These are phyloP conservation scores for Calendula officinalis DNA, from an alignment of 129 eudicot species.

Conservation along the genomic window DNA sequence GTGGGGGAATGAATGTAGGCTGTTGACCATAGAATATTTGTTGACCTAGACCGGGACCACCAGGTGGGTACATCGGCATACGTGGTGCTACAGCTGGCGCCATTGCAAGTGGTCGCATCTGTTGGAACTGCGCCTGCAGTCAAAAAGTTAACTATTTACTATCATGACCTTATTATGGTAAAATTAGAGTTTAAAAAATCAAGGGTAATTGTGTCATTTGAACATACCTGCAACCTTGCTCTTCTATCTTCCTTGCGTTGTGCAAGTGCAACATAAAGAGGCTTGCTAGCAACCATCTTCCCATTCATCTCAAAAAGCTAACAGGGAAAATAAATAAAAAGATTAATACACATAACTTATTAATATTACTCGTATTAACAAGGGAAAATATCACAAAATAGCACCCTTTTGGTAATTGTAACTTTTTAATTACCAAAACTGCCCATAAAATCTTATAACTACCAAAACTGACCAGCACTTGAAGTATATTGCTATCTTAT, in stretches of 20 bases:
- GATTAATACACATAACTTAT: background rate
- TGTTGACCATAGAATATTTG: constrained; percentile 83
- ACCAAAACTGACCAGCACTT: too few species aligned
- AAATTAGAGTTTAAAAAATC: too few species aligned
- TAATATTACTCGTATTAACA: too few species aligned
- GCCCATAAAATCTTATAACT: too few species aligned
- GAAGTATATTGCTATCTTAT: too few species aligned
- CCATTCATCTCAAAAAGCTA: constrained; percentile 78
- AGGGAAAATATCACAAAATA: too few species aligned
- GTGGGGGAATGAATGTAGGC: constrained; percentile 79
- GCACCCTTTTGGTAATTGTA: too few species aligned
- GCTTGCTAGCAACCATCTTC: constrained; percentile 79
- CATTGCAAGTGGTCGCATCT: constrained; percentile 72
- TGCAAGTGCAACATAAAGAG: constrained; percentile 80
- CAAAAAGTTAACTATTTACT: background rate
- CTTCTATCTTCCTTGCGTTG: constrained; percentile 84
- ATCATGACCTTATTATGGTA: too few species aligned
- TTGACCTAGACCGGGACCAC: constrained; percentile 80
- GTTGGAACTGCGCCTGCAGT: constrained; percentile 71
- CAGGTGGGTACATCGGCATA: constrained; percentile 87
- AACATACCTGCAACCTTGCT: constrained; percentile 29
- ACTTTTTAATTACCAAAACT: too few species aligned
- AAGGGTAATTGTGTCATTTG: too few species aligned
- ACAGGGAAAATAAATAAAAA: background rate
- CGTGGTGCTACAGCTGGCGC: constrained; percentile 64